Base-by-base conservation (phyloP, 169 alveolate genomes). In the Plasmodium adleri region DNA sequence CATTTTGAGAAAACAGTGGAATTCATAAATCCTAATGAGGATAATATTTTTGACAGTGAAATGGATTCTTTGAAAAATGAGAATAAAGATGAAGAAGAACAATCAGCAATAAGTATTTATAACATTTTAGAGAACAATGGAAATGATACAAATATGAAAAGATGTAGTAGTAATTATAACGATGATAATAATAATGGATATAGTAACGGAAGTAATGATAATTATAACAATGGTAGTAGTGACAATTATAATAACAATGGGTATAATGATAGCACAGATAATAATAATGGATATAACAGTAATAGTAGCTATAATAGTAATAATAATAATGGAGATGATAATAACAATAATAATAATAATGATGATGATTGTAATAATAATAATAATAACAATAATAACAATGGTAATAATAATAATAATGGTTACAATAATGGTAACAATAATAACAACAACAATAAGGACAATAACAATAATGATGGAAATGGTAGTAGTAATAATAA, bases 201-300 rank as follows among this genome's bases (percentile, higher is more conserved):
- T 52, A 52, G n/a, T 52, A 52, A 52, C 17, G 17, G 6, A n/a
- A 52, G 60, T 50, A 50, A 1, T 50, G 15, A 26, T 26, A 26
- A 26, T 50, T 12, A 70, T 43, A 70, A 22, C 39, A 28, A 45
- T 50, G 1, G 15, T 9, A 50, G 15, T 52, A 58, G 66, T 72
- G 26, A 63, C 32, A 52, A 17, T 62, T 22, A 26, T 26, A 49
- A 74, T 74, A 39, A 47, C 4, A 54, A 12, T 62, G 88, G 67
- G 43, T 13, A 47, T 45, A 52, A 26, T 43, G 15, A 75, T 68
- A 75, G 64, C 6, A 43, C 20, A 20, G 56, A 17, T n/a, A 66
- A 78, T 39, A 70, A 47, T 12, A 15, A 24, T 20, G 39, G 47
- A 15, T n/a, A 22, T 39, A 15, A 64, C 7, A 24, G 43, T 4